Evolutionary conservation across 257 asterid species (phyloP).

Genomic region (Lycium barbarum): DNA sequence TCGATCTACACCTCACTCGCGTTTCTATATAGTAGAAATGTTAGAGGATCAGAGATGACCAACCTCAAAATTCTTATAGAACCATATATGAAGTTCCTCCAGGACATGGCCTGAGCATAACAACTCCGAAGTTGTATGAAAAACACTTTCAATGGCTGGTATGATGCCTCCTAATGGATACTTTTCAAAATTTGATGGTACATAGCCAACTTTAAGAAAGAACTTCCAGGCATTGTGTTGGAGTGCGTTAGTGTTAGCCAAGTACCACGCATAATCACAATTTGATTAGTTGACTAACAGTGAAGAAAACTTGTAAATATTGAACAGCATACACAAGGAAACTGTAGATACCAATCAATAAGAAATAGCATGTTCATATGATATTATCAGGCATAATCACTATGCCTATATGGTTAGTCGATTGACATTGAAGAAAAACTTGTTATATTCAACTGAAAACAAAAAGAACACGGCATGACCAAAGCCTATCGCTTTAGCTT

Average conservation of each 20-base stretch:
- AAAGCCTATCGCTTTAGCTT: too few relatives aligned
- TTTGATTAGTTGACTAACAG: neutral
- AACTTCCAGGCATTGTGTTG: conserved; percentile 59
- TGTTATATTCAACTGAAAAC: neutral
- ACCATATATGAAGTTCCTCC: conserved; percentile 80
- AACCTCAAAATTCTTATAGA: conserved; percentile 45
- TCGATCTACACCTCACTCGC: too few relatives aligned
- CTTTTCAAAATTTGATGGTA: conserved; percentile 82
- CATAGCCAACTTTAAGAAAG: conserved; percentile 75
- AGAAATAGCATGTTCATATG: neutral
- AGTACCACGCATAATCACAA: neutral
- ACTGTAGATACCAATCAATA: neutral
- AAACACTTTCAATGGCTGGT: too few relatives aligned
- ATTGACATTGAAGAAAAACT: neutral
- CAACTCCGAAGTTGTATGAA: conserved; percentile 43
- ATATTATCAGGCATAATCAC: neutral
- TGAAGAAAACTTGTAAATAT: neutral
- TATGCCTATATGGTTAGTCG: neutral
- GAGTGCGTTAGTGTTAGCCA: conserved; percentile 3
- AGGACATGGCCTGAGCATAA: conserved; percentile 73
- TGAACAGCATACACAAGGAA: neutral
- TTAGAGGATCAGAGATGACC: too few relatives aligned
- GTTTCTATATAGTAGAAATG: too few relatives aligned
- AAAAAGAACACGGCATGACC: too few relatives aligned
- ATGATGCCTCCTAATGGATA: conserved; percentile 84